Conservation (phyloP, 1,139 yeast genomes). For the Debaryomycetaceae sp. region DNA sequence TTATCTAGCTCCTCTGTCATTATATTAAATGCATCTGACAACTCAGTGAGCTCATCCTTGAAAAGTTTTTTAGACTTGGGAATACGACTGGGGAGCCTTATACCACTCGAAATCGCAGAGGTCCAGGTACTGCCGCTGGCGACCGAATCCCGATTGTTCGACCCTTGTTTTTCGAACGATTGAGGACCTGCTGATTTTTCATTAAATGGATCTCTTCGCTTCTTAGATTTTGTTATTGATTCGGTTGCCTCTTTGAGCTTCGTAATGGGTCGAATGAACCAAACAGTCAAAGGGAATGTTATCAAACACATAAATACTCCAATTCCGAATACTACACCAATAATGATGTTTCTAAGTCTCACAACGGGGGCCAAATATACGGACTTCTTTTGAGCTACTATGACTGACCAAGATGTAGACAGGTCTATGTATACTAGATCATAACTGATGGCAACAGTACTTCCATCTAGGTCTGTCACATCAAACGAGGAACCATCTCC, state of each 20-base stretch:
- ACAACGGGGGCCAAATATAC: constrained; percentile 63
- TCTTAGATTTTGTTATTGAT: constrained; percentile 39
- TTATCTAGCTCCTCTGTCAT: constrained; percentile 86
- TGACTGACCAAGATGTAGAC: constrained; percentile 68
- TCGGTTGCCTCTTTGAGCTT: constrained; percentile 83
- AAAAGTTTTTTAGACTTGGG: constrained; percentile 57
- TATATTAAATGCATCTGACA: constrained; percentile 83
- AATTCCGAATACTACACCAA: constrained; percentile 77
- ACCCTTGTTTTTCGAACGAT: background rate
- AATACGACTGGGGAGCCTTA: constrained; percentile 48
- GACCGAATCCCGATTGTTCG: constrained; percentile 22
- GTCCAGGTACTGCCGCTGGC: constrained; percentile 25
- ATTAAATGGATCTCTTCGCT: constrained; percentile 14
- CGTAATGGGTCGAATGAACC: constrained; percentile 82
- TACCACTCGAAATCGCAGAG: constrained; percentile 37
- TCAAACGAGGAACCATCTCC: constrained; percentile 49
- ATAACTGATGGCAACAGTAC: constrained; percentile 67
- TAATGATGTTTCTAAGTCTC: constrained; percentile 61
- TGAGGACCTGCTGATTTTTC: constrained; percentile 4
- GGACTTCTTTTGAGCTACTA: constrained; percentile 61
- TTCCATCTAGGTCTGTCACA: constrained; percentile 39
- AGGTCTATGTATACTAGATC: constrained; percentile 49
- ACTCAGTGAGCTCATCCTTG: constrained; percentile 81
- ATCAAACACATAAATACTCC: constrained; percentile 71
- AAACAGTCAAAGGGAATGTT: constrained; percentile 80